Percentiles rank a stretch among this genome's conserved stretches.
These are phyloP conservation scores for Suillus cothurnatus DNA, from an alignment of 768 basidiomycete species.

Conservation along the genomic window DNA sequence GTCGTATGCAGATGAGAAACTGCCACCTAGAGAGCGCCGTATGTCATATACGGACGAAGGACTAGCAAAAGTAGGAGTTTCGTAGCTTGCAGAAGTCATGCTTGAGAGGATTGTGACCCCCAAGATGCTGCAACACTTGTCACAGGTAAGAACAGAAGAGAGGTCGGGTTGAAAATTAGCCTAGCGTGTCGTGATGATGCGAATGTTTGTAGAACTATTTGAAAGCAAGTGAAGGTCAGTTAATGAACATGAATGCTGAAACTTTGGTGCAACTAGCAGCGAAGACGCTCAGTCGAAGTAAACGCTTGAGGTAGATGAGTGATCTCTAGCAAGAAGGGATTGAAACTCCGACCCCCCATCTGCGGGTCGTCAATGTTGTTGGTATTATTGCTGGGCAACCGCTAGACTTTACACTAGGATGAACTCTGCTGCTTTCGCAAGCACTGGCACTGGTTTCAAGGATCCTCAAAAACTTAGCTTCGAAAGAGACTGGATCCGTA, in stretches of 20 bases:
- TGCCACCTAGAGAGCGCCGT: conserved; percentile 27
- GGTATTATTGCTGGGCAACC: not conserved
- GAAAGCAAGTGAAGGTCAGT: conserved; percentile 18
- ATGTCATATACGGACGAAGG: conserved; percentile 28
- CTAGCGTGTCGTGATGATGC: conserved; percentile 13
- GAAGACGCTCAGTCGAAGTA: conserved; percentile 6
- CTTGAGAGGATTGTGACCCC: conserved; percentile 4
- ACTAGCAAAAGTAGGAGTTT: conserved; percentile 27
- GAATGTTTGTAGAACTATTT: conserved; percentile 10
- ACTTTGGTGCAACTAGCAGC: not conserved
- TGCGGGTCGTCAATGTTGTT: conserved; percentile 5
- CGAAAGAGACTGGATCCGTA: conserved; percentile 51
- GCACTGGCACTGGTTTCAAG: conserved; percentile 28
- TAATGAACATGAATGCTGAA: conserved; percentile 1
- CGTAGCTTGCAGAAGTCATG: conserved; percentile 27
- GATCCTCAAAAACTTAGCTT: conserved; percentile 56
- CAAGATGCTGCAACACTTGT: not conserved
- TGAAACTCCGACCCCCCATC: conserved; percentile 33
- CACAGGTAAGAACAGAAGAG: conserved; percentile 7
- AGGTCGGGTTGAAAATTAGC: conserved; percentile 3
- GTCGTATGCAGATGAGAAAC: conserved; percentile 29
- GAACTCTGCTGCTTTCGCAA: conserved; percentile 18
- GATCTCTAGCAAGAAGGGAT: conserved; percentile 17
- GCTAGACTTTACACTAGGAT: conserved; percentile 13
- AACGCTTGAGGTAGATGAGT: conserved; percentile 22